These are phyloP conservation scores for Magnusiomyces magnusii DNA, from an alignment of 1,139 yeast species.

Conservation along the genomic window DNA sequence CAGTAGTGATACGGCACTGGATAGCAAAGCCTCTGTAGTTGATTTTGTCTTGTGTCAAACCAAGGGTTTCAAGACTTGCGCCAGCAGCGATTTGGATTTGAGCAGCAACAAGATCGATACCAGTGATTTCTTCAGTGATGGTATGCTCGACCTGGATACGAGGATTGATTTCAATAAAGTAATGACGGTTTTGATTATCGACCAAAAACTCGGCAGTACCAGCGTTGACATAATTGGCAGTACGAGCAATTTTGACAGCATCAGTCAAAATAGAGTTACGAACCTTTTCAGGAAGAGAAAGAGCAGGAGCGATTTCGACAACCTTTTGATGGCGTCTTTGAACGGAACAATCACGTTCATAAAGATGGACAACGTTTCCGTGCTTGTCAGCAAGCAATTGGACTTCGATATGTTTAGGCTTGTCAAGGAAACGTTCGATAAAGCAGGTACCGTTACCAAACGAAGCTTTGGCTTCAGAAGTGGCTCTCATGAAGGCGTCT, in stretches of 20 bases:
- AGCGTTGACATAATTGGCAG: slow-evolving; percentile 90
- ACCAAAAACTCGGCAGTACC: slow-evolving; percentile 99
- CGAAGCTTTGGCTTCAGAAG: slow-evolving; percentile 88
- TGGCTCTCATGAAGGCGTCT: slow-evolving; percentile 91
- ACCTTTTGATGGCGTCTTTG: slow-evolving; percentile 99
- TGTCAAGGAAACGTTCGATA: slow-evolving; percentile 90
- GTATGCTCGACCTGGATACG: slow-evolving; percentile 99
- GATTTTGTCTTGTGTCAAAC: slow-evolving; percentile 87
- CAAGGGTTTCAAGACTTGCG: slow-evolving; percentile 85
- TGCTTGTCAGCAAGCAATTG: slow-evolving; percentile 90
- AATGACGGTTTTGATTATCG: slow-evolving; percentile 89
- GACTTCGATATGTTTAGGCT: slow-evolving; percentile 97
- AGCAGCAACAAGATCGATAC: slow-evolving; percentile 96
- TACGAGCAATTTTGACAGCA: slow-evolving; percentile 84
- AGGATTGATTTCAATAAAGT: slow-evolving; percentile 97
- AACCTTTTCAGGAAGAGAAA: slow-evolving; percentile 69
- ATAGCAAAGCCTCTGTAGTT: slow-evolving; percentile 97
- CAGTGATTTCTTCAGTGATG: slow-evolving; percentile 97
- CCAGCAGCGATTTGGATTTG: slow-evolving; percentile 99
- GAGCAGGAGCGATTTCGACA: slow-evolving; percentile 99
- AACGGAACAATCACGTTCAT: slow-evolving; percentile 98
- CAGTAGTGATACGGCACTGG: slow-evolving; percentile 98
- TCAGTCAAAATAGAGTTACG: slow-evolving; percentile 90
- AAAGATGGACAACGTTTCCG: slow-evolving; percentile 92
- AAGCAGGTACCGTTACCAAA: slow-evolving; percentile 98